These are phyloP conservation scores for Zygotorulaspora danielsina DNA, from an alignment of 805 yeast species.

Conservation along the genomic window DNA sequence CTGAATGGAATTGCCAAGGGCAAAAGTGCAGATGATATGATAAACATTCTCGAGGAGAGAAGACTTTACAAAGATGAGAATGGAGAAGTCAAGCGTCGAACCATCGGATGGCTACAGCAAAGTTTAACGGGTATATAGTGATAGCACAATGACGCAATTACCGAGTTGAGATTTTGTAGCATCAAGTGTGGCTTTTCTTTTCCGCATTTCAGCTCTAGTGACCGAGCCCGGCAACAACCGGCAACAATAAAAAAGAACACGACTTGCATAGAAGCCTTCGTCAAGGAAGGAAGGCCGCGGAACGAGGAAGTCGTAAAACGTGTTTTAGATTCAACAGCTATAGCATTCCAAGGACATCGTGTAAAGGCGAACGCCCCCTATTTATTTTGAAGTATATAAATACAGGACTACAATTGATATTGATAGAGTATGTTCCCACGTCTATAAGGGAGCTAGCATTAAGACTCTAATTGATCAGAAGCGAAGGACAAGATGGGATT, in stretches of 20 bases:
- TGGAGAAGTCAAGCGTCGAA: constrained; percentile 34
- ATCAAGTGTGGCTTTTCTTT: not conserved
- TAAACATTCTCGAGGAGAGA: constrained; percentile 29
- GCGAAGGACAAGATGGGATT: constrained; percentile 38
- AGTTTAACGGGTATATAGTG: constrained; percentile 32
- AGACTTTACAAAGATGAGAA: constrained; percentile 33
- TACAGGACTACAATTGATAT: not conserved
- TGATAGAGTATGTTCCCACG: too few relatives aligned
- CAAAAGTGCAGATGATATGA: constrained; percentile 35
- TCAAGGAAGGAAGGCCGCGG: too few relatives aligned
- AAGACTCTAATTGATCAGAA: too few relatives aligned
- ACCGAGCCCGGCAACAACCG: too few relatives aligned
- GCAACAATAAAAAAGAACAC: not conserved
- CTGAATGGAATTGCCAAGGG: constrained; percentile 34
- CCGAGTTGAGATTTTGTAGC: not conserved
- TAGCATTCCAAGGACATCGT: too few relatives aligned
- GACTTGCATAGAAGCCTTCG: constrained; percentile 1
- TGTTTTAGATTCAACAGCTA: not conserved
- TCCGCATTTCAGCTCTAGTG: not conserved
- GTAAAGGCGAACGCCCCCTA: too few relatives aligned
- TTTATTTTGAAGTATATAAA: too few relatives aligned
- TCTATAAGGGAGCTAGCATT: too few relatives aligned
- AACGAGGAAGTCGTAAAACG: not conserved
- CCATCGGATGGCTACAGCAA: constrained; percentile 38
- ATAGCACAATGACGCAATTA: not conserved